Percentiles rank a stretch among this genome's conserved stretches.
Evolutionary conservation across 169 alveolate species (phyloP).

Genomic region (Babesia sp.): DNA sequence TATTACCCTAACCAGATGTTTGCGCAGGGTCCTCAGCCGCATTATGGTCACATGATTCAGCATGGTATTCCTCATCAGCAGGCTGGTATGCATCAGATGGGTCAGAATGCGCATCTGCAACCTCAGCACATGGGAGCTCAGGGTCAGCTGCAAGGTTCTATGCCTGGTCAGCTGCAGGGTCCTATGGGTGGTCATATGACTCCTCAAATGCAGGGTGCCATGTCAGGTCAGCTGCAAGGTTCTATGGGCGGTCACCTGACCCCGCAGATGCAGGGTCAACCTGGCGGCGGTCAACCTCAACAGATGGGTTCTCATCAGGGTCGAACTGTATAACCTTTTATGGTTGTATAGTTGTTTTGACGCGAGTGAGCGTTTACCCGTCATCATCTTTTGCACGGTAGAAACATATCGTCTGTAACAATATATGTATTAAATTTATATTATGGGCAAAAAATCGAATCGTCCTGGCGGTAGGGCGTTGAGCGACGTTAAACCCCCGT

Average conservation of each 20-base stretch:
- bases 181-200: conserved; percentile 13
- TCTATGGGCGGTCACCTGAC: background rate
- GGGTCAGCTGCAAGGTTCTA: conserved; percentile 6
- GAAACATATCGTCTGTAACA: background rate
- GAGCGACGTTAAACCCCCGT: background rate
- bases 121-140: background rate
- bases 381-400: background rate
- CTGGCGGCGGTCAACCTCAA: background rate
- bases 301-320: conserved; percentile 21
- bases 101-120: conserved; percentile 23
- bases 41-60: conserved; percentile 44
- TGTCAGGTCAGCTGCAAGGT: conserved; percentile 20
- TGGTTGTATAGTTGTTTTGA: too few relatives aligned
- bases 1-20: conserved; percentile 54
- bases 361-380: background rate
- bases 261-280: conserved; percentile 6
- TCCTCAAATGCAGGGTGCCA: background rate
- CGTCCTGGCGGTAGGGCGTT: background rate
- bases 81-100: conserved; percentile 28
- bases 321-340: background rate
- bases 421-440: background rate
- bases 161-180: background rate
- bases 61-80: conserved; percentile 24
- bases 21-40: conserved; percentile 25
- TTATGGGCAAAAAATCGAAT: conserved; percentile 1